Conservation (phyloP, 768 basidiomycete species). For the Kwoniella bestiolae region DNA sequence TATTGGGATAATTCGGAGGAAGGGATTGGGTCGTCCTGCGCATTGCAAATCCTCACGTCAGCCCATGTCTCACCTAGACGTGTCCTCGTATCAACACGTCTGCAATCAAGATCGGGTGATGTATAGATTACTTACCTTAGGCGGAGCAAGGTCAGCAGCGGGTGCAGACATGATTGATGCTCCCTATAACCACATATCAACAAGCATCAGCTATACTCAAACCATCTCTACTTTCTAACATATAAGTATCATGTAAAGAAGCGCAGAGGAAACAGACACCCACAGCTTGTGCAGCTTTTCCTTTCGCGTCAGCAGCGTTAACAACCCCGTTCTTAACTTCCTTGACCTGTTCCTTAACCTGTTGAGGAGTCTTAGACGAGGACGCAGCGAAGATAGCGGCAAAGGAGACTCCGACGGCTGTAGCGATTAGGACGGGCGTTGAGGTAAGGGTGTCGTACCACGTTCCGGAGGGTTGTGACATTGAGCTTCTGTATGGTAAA, state of each 20-base stretch:
- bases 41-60: neutral
- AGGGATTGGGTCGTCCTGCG: slow-evolving; percentile 75
- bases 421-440: slow-evolving; percentile 40
- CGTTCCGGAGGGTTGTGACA: slow-evolving; percentile 10
- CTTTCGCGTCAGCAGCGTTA: slow-evolving; percentile 21
- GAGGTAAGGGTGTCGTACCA: slow-evolving; percentile 47
- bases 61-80: neutral
- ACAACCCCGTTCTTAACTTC: slow-evolving; percentile 23
- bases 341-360: slow-evolving; percentile 34
- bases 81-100: no score
- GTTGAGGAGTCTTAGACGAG: slow-evolving; percentile 1
- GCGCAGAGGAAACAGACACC: neutral
- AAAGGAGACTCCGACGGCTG: slow-evolving; percentile 35
- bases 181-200: slow-evolving; percentile 24
- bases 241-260: no score
- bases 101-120: neutral
- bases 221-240: neutral
- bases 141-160: slow-evolving; percentile 43
- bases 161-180: slow-evolving; percentile 55
- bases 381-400: slow-evolving; percentile 29
- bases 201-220: neutral
- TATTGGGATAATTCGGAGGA: slow-evolving; percentile 69
- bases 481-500: neutral
- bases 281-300: slow-evolving; percentile 47
- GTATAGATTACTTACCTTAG: slow-evolving; percentile 40